These are phyloP conservation scores for Hymenoscyphus linearis DNA, from an alignment of 2,329 filamentous ascomycete species.

Conservation along the genomic window DNA sequence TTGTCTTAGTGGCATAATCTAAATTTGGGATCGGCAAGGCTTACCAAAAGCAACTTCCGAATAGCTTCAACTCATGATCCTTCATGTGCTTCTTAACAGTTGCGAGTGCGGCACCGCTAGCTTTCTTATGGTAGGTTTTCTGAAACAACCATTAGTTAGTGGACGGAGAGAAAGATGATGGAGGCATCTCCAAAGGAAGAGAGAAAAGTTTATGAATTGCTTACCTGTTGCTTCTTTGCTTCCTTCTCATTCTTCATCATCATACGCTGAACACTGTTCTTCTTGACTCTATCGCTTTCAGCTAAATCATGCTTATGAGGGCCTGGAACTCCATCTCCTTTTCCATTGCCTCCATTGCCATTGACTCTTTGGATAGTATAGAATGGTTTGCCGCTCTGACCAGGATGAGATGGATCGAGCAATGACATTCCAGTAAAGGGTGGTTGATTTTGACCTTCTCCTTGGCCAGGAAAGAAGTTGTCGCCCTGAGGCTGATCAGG, in stretches of 20 bases:
- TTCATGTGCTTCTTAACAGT: slow-evolving; percentile 68
- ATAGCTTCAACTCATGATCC: slow-evolving; percentile 69
- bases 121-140: slow-evolving; percentile 67
- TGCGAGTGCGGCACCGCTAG: slow-evolving; percentile 62
- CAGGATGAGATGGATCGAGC: slow-evolving; percentile 40
- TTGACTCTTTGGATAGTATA: slow-evolving; percentile 77
- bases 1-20: background rate
- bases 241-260: slow-evolving; percentile 61
- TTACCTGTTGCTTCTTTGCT: slow-evolving; percentile 53
- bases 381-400: slow-evolving; percentile 48
- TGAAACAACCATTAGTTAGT: slow-evolving; percentile 31
- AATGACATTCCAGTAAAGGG: slow-evolving; percentile 38
- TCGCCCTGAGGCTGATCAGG: slow-evolving; percentile 20
- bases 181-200: background rate
- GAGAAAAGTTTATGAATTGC: slow-evolving; percentile 29
- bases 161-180: background rate
- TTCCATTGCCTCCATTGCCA: slow-evolving; percentile 68
- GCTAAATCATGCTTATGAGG: slow-evolving; percentile 70
- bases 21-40: slow-evolving; percentile 21
- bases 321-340: slow-evolving; percentile 62
- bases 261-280: slow-evolving; percentile 68
- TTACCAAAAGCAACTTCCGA: slow-evolving; percentile 79
- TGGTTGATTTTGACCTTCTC: slow-evolving; percentile 25
- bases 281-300: slow-evolving; percentile 75
- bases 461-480: slow-evolving; percentile 30